These are phyloP conservation scores for Cymbidium sinense DNA, from an alignment of 106 monocot genomes.

Conservation along the genomic window DNA sequence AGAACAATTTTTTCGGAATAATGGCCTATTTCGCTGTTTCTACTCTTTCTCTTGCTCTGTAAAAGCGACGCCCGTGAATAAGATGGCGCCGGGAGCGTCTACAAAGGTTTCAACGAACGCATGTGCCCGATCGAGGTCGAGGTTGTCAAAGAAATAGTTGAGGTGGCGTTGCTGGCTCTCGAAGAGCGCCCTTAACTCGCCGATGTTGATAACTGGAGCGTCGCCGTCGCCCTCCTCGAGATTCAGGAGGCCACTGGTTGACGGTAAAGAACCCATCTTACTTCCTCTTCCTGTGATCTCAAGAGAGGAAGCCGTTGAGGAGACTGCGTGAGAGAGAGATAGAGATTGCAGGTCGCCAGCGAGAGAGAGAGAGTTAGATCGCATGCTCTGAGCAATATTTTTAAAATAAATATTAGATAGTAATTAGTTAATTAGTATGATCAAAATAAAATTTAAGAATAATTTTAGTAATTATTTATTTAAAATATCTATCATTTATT, in stretches of 20 bases:
- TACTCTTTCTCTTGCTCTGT: background rate
- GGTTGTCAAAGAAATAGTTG: conserved; percentile 72
- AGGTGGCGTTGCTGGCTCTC: conserved; percentile 43
- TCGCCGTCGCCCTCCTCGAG: background rate
- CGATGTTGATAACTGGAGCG: background rate
- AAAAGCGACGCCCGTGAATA: conserved; percentile 66
- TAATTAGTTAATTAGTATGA: too few relatives aligned
- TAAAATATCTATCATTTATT: too few relatives aligned
- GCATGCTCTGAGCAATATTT: too few relatives aligned
- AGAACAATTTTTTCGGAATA: background rate
- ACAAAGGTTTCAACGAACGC: conserved; percentile 55
- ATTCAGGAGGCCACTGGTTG: background rate
- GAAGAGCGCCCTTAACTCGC: conserved; percentile 31
- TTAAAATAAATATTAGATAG: too few relatives aligned
- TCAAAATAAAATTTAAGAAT: too few relatives aligned
- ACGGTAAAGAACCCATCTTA: conserved; percentile 1
- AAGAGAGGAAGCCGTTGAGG: too few relatives aligned
- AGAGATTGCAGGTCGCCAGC: too few relatives aligned
- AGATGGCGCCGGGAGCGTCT: conserved; percentile 47
- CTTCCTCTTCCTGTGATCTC: too few relatives aligned
- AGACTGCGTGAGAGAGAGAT: too few relatives aligned
- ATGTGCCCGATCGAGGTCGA: conserved; percentile 39
- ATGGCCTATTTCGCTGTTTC: background rate
- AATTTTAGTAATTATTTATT: too few relatives aligned
- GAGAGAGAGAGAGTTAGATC: too few relatives aligned